Conservation (phyloP, 2,329 filamentous ascomycete species). For the Hypoxylon sp. region DNA sequence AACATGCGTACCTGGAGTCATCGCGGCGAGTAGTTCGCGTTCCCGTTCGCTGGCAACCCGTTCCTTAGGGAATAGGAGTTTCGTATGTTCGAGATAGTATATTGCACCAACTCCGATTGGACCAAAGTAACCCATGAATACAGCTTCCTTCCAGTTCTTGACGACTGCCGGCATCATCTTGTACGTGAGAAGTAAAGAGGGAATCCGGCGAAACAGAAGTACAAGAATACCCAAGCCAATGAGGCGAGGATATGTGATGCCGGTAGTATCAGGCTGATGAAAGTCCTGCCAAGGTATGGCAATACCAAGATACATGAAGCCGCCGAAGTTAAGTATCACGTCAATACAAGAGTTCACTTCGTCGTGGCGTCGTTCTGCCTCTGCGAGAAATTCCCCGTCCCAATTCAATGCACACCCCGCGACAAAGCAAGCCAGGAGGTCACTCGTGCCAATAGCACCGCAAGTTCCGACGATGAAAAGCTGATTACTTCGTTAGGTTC, state of each 20-base stretch:
- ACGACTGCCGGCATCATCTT: slow-evolving; percentile 62
- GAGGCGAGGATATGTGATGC: slow-evolving; percentile 60
- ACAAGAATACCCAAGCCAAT: slow-evolving; percentile 62
- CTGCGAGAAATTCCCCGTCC: slow-evolving; percentile 66
- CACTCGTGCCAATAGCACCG: slow-evolving; percentile 65
- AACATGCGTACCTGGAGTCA: slow-evolving; percentile 44
- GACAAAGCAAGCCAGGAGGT: slow-evolving; percentile 68
- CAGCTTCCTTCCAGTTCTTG: slow-evolving; percentile 63
- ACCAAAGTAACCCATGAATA: slow-evolving; percentile 75
- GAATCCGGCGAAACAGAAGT: slow-evolving; percentile 64
- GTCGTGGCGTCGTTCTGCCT: slow-evolving; percentile 64
- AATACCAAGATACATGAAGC: slow-evolving; percentile 67
- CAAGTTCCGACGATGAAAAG: slow-evolving; percentile 67
- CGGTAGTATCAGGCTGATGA: slow-evolving; percentile 60
- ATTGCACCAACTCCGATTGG: slow-evolving; percentile 80
- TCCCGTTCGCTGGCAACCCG: slow-evolving; percentile 31
- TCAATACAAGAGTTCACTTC: slow-evolving; percentile 68
- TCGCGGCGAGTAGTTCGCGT: slow-evolving; percentile 48
- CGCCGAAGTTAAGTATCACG: slow-evolving; percentile 66
- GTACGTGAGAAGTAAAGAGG: slow-evolving; percentile 62
- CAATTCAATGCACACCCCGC: slow-evolving; percentile 69
- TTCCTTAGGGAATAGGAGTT: slow-evolving; percentile 51
- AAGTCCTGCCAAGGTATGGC: slow-evolving; percentile 65
- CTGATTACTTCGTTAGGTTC: slow-evolving; percentile 41
- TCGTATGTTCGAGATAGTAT: slow-evolving; percentile 70